Conservation (phyloP, 1,284 basidiomycete species). For the Sanghuangporus weigelae region DNA sequence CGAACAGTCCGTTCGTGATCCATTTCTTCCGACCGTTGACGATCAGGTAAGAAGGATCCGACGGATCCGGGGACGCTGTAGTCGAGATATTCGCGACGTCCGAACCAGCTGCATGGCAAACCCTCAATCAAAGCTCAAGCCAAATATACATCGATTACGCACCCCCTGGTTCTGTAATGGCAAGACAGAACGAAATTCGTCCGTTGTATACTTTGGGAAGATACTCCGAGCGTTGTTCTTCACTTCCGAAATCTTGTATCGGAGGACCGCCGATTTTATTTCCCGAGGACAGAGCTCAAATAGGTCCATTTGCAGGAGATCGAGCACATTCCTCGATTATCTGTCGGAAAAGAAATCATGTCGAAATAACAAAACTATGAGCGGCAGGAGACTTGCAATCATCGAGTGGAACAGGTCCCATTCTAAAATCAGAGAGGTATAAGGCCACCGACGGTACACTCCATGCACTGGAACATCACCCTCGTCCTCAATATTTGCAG, state of each 20-base stretch:
- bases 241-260: slow-evolving; percentile 19
- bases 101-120: slow-evolving; percentile 16
- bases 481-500: slow-evolving; percentile 13
- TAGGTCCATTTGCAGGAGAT: slow-evolving; percentile 14
- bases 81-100: slow-evolving; percentile 20
- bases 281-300: slow-evolving; percentile 18
- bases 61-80: slow-evolving; percentile 9
- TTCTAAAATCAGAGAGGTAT: background rate
- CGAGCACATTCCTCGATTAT: slow-evolving; percentile 17
- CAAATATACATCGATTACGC: background rate
- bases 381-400: slow-evolving; percentile 8
- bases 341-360: background rate
- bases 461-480: slow-evolving; percentile 1
- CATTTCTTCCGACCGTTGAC: slow-evolving; percentile 22
- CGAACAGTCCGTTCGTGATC: slow-evolving; percentile 21
- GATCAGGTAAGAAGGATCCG: slow-evolving; percentile 15
- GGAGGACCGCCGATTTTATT: slow-evolving; percentile 18
- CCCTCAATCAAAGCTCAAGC: background rate
- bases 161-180: slow-evolving; percentile 22
- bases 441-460: background rate
- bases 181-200: slow-evolving; percentile 19
- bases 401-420: slow-evolving; percentile 20
- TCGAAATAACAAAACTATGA: background rate
- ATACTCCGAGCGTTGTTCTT: slow-evolving; percentile 16
- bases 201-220: slow-evolving; percentile 16